These are phyloP conservation scores for Corymbia maculata DNA, from an alignment of 345 rosid species.

Conservation along the genomic window DNA sequence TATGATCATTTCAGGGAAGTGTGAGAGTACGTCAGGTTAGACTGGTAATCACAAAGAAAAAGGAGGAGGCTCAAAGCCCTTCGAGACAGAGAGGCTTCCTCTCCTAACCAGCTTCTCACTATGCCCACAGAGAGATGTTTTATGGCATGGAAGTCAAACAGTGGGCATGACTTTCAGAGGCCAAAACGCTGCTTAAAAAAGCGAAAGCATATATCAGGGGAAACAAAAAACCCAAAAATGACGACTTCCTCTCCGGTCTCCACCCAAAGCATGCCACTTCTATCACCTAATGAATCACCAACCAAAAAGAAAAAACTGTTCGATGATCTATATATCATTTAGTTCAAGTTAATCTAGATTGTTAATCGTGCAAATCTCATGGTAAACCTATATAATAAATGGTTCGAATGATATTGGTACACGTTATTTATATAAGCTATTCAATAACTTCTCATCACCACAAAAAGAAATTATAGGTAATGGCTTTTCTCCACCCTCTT, in stretches of 20 bases:
- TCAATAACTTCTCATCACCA: neutral
- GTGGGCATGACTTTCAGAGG: neutral
- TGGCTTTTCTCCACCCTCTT: neutral
- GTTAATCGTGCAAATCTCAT: rapidly evolving
- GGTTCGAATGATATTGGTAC: neutral
- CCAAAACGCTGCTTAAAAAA: neutral
- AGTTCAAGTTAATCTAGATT: too few species aligned
- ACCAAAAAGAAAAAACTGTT: neutral
- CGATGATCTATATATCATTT: neutral
- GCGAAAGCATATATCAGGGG: neutral
- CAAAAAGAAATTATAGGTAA: neutral
- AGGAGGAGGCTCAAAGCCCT: neutral
- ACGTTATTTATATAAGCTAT: too few species aligned
- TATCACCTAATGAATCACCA: neutral
- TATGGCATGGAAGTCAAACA: neutral
- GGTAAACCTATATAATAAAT: neutral
- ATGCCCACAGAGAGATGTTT: neutral
- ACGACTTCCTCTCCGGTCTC: neutral
- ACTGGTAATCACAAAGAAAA: neutral
- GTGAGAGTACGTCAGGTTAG: neutral
- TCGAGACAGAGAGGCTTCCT: neutral
- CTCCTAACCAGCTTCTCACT: neutral
- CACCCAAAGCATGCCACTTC: neutral
- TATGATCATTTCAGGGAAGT: neutral
- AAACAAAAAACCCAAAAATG: too few species aligned